These are phyloP conservation scores for Exophiala bonariae DNA, from an alignment of 2,329 filamentous ascomycete species.

Conservation along the genomic window DNA sequence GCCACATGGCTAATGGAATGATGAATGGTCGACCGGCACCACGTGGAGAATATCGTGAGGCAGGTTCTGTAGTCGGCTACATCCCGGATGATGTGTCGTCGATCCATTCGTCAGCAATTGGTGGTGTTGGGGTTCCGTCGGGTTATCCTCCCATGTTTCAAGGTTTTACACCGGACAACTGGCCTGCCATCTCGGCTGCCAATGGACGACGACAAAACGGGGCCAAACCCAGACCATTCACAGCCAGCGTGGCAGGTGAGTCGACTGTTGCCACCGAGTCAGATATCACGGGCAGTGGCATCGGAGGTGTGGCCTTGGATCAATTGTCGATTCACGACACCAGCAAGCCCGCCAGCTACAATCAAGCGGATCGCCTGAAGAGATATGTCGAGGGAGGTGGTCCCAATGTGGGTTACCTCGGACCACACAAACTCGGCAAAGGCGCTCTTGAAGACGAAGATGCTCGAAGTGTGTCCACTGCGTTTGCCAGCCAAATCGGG, in stretches of 20 bases:
- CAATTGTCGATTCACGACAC: conserved; percentile 67
- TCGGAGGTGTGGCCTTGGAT: conserved; percentile 80
- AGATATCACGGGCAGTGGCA: conserved; percentile 76
- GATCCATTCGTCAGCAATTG: conserved; percentile 87
- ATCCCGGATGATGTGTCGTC: conserved; percentile 97
- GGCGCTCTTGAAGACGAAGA: conserved; percentile 74
- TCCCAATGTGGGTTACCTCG: conserved; percentile 67
- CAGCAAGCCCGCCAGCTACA: conserved; percentile 71
- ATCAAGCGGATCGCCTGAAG: conserved; percentile 86
- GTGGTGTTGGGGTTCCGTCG: conserved; percentile 75
- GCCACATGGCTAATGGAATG: conserved; percentile 56
- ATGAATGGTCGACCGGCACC: conserved; percentile 49
- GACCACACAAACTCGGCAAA: conserved; percentile 52
- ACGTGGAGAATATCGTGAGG: conserved; percentile 61
- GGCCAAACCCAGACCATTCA: conserved; percentile 64
- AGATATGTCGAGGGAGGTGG: conserved; percentile 88
- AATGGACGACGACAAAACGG: conserved; percentile 63
- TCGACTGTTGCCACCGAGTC: conserved; percentile 90
- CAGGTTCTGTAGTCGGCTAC: conserved; percentile 88
- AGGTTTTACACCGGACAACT: conserved; percentile 80
- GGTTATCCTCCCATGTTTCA: conserved; percentile 96
- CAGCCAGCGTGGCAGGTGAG: conserved; percentile 84
- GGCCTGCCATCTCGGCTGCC: conserved; percentile 75
- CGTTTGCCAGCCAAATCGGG: conserved; percentile 92
- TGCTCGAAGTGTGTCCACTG: conserved; percentile 92